Evolutionary conservation across 371 early-diverging fungal genomes (phyloP).

Genomic region (Apophysomyces elegans): DNA sequence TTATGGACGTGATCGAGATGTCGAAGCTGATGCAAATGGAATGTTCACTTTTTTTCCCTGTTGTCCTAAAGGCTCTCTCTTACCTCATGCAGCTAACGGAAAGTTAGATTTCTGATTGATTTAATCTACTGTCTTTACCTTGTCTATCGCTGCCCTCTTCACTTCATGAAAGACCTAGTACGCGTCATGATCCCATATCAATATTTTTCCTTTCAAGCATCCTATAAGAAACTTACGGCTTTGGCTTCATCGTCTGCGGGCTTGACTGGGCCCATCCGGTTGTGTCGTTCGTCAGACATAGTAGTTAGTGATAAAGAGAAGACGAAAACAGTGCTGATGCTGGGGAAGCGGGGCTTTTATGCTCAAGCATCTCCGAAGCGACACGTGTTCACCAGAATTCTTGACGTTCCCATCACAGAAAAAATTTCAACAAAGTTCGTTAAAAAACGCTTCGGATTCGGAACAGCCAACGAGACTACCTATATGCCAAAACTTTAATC

Average conservation of each 20-base stretch:
- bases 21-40: slow-evolving; percentile 32
- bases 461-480: too few species aligned
- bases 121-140: not conserved
- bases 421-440: too few species aligned
- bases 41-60: not conserved
- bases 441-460: too few species aligned
- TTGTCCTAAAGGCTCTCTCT: not conserved
- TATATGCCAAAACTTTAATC: too few species aligned
- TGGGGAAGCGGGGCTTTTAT: slow-evolving; percentile 1
- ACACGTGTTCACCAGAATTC: too few species aligned
- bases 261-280: slow-evolving; percentile 49
- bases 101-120: not conserved
- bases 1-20: slow-evolving; percentile 49
- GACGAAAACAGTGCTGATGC: not conserved
- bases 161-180: slow-evolving; percentile 42
- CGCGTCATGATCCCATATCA: too few species aligned
- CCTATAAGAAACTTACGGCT: slow-evolving; percentile 32
- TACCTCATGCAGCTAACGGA: slow-evolving; percentile 35
- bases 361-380: not conserved
- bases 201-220: too few species aligned
- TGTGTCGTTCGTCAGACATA: slow-evolving; percentile 58
- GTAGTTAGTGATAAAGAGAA: not conserved
- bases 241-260: slow-evolving; percentile 49
- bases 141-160: slow-evolving; percentile 48
- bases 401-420: too few species aligned